Base-by-base conservation (phyloP, 257 asterid species). In the Voacanga thouarsii region DNA sequence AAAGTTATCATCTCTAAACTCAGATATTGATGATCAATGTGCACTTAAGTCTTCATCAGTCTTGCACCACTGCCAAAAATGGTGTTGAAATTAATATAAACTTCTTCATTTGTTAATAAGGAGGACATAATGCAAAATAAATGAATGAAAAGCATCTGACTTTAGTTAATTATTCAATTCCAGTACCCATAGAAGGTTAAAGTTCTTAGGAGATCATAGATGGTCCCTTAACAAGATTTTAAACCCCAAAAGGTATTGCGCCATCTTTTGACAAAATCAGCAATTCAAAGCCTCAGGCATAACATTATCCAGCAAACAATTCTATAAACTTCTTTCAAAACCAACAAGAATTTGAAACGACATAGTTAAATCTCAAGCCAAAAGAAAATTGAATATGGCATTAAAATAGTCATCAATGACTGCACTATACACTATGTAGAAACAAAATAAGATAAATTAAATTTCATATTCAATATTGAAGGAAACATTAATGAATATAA, bases 1-100 rank as follows among this genome's bases (percentile, higher is more conserved):
- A 80, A 95, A 95, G 82, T 79, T 84, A 79, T 95, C 99, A 45
- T 92, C 99, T 16, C 99, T 96, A 66, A 95, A 95, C 64, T 91
- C 97, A 26, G 99, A 93, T 47, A 91, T 82, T n/a, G 98, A 90
- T 67, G 90, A 81, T 33, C 89, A 87, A 19, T 87, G 83, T 21
- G 89, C 88, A 61, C 77, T 83, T 0, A 87, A 86, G 59, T 85
- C 96, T 82, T 91, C 97, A 71, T 91, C 98, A n/a, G 87, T 86
- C 85, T 82, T 95, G 71, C 74, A 86, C 83, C 88, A 76, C 97
- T 95, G 98, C 82, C 71, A 82, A 77, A 76, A 44, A 69, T 26
- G 41, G 24, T 3, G 12, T 16, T 51, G 19, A 53, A 30, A 77
- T 47, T 15, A 28, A 63, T 0, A 4, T 12, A 44, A n/a, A 47